Evolutionary conservation across 345 rosid species (phyloP).

Genomic region (Citrus reticulata): DNA sequence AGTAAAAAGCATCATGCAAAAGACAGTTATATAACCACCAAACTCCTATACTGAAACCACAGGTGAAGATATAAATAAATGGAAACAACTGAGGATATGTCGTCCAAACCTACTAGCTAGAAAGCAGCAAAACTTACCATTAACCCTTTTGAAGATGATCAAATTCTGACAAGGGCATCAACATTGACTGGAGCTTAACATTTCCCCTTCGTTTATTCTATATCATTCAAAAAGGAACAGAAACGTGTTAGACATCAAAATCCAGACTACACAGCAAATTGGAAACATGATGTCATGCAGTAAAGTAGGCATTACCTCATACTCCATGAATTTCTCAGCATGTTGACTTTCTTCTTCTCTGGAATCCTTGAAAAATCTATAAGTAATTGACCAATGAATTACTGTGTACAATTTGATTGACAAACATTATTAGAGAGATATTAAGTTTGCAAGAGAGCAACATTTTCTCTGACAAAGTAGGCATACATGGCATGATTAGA

Average conservation of each 20-base stretch:
- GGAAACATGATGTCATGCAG: neutral
- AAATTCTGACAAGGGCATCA: constrained; percentile 61
- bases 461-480: constrained; percentile 78
- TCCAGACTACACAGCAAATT: neutral
- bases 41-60: neutral
- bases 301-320: constrained; percentile 38
- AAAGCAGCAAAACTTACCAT: constrained; percentile 40
- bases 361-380: constrained; percentile 75
- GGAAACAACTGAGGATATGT: constrained; percentile 10
- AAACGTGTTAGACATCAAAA: neutral
- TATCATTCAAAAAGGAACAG: neutral
- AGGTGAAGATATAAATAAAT: neutral
- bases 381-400: neutral
- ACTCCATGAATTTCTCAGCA: constrained; percentile 78
- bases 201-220: constrained; percentile 73
- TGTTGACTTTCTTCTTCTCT: constrained; percentile 80
- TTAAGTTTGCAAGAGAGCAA: constrained; percentile 28
- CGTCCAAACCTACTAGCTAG: too few relatives aligned
- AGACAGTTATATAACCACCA: neutral
- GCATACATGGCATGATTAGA: constrained; percentile 81
- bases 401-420: neutral
- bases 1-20: neutral
- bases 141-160: constrained; percentile 75
- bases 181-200: constrained; percentile 56
- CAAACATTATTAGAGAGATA: neutral